These are phyloP conservation scores for Asterophora parasitica DNA, from an alignment of 768 basidiomycete genomes.

Conservation along the genomic window DNA sequence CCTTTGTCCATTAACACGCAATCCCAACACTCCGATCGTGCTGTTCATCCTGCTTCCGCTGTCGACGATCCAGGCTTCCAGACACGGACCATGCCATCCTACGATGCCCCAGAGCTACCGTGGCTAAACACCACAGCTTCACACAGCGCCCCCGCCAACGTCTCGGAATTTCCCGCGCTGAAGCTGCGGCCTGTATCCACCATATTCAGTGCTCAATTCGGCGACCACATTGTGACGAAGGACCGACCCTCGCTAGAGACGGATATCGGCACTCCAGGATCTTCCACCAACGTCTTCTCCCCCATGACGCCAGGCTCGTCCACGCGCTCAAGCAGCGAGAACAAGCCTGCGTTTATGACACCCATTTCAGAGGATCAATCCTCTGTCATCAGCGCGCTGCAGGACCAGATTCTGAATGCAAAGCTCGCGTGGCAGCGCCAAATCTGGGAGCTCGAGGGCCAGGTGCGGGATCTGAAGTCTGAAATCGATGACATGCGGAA, in stretches of 20 bases:
- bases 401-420: constrained; percentile 53
- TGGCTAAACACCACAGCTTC: constrained; percentile 30
- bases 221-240: constrained; percentile 37
- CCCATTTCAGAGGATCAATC: constrained; percentile 36
- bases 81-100: constrained; percentile 21
- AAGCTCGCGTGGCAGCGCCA: constrained; percentile 68
- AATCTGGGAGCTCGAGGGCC: constrained; percentile 71
- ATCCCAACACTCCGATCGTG: constrained; percentile 17
- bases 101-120: constrained; percentile 9
- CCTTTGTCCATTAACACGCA: constrained; percentile 38
- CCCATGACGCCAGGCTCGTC: constrained; percentile 29
- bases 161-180: constrained; percentile 59
- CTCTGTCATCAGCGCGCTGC: constrained; percentile 46
- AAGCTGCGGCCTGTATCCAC: constrained; percentile 73
- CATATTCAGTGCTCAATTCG: constrained; percentile 68
- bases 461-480: constrained; percentile 64
- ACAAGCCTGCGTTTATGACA: constrained; percentile 20
- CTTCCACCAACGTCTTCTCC: constrained; percentile 39
- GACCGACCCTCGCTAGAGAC: constrained; percentile 33
- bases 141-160: constrained; percentile 63
- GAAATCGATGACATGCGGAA: constrained; percentile 58
- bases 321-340: constrained; percentile 24
- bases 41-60: constrained; percentile 16
- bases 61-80: constrained; percentile 19
- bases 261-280: constrained; percentile 49